phyloP scores from a whole-genome alignment of 441 rosid species.

The Populus hybrid region DNA sequence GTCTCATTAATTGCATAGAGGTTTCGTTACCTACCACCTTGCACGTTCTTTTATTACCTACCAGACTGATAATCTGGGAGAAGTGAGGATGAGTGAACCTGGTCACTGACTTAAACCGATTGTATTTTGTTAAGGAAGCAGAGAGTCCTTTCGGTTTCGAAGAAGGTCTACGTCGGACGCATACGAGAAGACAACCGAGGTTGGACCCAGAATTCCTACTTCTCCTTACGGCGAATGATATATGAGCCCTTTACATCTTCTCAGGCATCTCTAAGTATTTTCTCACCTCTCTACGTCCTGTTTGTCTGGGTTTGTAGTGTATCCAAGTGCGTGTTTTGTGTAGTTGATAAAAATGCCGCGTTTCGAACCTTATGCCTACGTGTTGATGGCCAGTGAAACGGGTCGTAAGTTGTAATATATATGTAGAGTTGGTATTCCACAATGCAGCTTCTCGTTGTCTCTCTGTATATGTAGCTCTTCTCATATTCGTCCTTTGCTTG shows the following conservation, averaged over 20 bases:
- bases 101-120: neutral
- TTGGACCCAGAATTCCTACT: constrained; percentile 70
- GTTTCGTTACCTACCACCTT: neutral
- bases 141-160: constrained; percentile 73
- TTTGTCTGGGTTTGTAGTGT: neutral
- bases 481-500: neutral
- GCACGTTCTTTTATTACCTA: neutral
- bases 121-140: constrained; percentile 38
- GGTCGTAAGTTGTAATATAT: constrained; percentile 9
- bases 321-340: neutral
- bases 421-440: neutral
- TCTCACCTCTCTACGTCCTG: neutral
- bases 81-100: no score
- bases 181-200: constrained; percentile 59
- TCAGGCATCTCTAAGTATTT: neutral
- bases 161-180: constrained; percentile 72
- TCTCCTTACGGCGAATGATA: constrained; percentile 81
- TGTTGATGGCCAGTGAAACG: neutral
- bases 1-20: neutral
- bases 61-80: no score
- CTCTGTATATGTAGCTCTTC: neutral
- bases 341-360: neutral
- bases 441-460: neutral
- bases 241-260: constrained; percentile 25
- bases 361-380: neutral